Evolutionary conservation across 306 rosid genomes (phyloP).

Genomic region (Notholithocarpus densiflorus): DNA sequence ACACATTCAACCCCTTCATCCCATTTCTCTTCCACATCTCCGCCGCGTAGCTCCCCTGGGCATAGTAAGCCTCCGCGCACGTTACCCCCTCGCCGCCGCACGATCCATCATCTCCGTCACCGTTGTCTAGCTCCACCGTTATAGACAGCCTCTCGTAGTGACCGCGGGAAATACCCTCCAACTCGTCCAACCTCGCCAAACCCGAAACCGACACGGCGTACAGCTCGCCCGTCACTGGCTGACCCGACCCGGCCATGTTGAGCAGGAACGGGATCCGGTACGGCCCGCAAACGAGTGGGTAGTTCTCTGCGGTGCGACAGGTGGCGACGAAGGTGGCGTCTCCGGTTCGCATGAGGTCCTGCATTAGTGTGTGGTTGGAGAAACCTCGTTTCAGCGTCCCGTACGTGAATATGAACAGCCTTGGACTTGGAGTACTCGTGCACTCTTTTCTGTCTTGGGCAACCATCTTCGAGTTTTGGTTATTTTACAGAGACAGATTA

Average conservation of each 20-base stretch:
- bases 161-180: constrained; percentile 58
- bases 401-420: constrained; percentile 54
- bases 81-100: constrained; percentile 16
- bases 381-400: constrained; percentile 65
- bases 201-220: constrained; percentile 54
- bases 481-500: too few species aligned
- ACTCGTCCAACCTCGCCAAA: constrained; percentile 47
- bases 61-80: constrained; percentile 67
- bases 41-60: constrained; percentile 58
- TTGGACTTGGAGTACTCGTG: too few species aligned
- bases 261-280: constrained; percentile 72
- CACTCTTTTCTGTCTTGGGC: background rate
- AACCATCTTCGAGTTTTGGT: constrained; percentile 25
- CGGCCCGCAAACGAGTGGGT: constrained; percentile 78
- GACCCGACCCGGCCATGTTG: constrained; percentile 59
- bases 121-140: background rate
- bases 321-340: constrained; percentile 60
- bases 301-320: constrained; percentile 36
- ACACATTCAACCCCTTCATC: constrained; percentile 40
- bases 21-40: constrained; percentile 65
- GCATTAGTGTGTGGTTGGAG: constrained; percentile 62
- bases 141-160: constrained; percentile 68
- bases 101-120: constrained; percentile 6
- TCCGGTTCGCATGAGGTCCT: constrained; percentile 54
- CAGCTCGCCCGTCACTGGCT: constrained; percentile 57